Percentiles rank a stretch among this genome's conserved stretches.
Evolutionary conservation across 2,329 filamentous ascomycete genomes (phyloP).

Genomic region (Scedosporium dehoogii): DNA sequence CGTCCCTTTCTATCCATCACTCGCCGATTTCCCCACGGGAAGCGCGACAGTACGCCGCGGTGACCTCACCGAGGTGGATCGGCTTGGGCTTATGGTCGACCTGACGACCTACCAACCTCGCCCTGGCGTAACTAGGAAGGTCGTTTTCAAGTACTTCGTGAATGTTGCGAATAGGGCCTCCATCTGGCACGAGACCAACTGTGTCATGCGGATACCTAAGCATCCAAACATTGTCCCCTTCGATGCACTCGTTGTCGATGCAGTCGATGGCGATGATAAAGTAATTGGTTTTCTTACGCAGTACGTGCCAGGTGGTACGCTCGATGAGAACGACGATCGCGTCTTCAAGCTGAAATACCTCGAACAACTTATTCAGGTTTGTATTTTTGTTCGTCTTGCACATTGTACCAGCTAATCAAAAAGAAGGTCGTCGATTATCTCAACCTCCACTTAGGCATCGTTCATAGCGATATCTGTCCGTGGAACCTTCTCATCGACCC

Average conservation of each 20-base stretch:
- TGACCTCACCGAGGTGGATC: too few species aligned
- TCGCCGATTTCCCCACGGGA: too few species aligned
- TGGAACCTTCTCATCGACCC: slow-evolving; percentile 26
- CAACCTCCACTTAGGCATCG: slow-evolving; percentile 25
- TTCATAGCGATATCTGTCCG: slow-evolving; percentile 26
- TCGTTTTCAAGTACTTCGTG: slow-evolving; percentile 13
- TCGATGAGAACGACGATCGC: background rate
- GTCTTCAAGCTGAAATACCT: background rate
- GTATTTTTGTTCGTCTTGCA: background rate
- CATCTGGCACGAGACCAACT: slow-evolving; percentile 25
- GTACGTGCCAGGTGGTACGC: background rate
- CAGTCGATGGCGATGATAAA: slow-evolving; percentile 19
- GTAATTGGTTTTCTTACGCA: slow-evolving; percentile 12
- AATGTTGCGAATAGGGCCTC: slow-evolving; percentile 11
- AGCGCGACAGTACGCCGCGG: too few species aligned
- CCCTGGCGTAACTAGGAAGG: too few species aligned
- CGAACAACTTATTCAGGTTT: background rate
- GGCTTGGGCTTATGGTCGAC: too few species aligned
- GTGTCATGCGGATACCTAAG: slow-evolving; percentile 22
- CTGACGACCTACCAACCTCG: too few species aligned
- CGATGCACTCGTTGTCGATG: slow-evolving; percentile 23
- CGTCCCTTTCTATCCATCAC: too few species aligned
- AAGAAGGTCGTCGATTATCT: slow-evolving; percentile 23
- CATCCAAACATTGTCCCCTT: slow-evolving; percentile 27
- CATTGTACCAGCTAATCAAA: slow-evolving; percentile 20